Conservation (phyloP, 768 basidiomycete species). For the Lactarius pseudohatsudake region DNA sequence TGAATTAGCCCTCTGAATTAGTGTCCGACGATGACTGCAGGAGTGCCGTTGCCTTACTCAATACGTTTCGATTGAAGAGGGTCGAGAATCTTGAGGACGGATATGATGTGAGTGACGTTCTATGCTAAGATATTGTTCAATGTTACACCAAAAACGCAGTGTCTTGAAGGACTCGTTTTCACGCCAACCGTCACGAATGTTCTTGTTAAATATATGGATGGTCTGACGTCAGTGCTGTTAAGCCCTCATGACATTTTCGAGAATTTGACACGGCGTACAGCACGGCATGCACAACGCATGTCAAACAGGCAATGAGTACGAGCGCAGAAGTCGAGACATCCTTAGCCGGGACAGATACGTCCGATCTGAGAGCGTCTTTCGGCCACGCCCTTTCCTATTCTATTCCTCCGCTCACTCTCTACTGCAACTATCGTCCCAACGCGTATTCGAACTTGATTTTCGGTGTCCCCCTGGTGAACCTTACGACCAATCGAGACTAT, state of each 20-base stretch:
- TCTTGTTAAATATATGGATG: not conserved
- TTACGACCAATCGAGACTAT: not conserved
- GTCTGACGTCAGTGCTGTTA: not conserved
- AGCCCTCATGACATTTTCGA: not conserved
- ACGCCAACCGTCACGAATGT: not conserved
- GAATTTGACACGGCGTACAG: not conserved
- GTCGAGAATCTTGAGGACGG: too few species aligned
- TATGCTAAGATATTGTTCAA: not conserved
- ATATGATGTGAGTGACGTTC: too few species aligned
- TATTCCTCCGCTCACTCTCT: not conserved
- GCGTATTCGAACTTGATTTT: not conserved
- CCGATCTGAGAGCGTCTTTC: not conserved
- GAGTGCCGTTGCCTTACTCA: too few species aligned
- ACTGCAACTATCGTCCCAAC: not conserved
- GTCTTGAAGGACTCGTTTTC: not conserved
- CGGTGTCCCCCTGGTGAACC: not conserved
- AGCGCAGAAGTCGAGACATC: not conserved
- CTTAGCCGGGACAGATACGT: not conserved
- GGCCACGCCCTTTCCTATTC: not conserved
- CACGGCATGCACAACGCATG: not conserved
- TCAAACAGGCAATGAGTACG: not conserved
- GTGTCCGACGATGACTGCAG: too few species aligned
- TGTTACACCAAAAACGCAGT: not conserved
- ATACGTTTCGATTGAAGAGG: too few species aligned
- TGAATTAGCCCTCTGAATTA: too few species aligned